Percentiles rank a stretch among this genome's conserved stretches.
Evolutionary conservation across 768 basidiomycete species (phyloP).

Genomic region (Amanita pallidorosea): DNA sequence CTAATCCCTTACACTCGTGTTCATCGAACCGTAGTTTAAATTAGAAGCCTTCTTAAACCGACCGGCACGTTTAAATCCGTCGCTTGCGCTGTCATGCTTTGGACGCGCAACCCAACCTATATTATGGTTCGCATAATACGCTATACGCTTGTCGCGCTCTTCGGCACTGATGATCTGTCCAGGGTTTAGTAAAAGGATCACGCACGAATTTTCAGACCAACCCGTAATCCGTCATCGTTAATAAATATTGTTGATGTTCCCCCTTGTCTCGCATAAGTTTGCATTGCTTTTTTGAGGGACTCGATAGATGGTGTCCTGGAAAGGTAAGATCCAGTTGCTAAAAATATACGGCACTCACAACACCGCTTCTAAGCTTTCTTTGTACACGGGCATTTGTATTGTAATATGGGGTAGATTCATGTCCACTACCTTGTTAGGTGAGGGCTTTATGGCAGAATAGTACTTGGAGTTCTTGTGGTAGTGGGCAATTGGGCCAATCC

Average conservation of each 20-base stretch:
- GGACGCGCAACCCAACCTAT: constrained; percentile 80
- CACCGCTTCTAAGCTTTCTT: constrained; percentile 60
- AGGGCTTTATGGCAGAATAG: constrained; percentile 60
- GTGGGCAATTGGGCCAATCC: constrained; percentile 72
- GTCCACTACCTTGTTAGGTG: constrained; percentile 35
- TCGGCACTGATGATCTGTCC: constrained; percentile 40
- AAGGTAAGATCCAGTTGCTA: neutral
- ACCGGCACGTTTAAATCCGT: constrained; percentile 62
- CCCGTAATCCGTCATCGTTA: constrained; percentile 66
- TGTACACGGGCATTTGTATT: constrained; percentile 82
- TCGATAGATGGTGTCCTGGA: constrained; percentile 48
- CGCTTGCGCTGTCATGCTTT: constrained; percentile 37
- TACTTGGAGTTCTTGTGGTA: constrained; percentile 73
- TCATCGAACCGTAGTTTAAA: constrained; percentile 59
- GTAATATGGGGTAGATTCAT: constrained; percentile 62
- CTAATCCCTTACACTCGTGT: neutral
- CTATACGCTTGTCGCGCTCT: constrained; percentile 52
- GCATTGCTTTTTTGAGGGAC: constrained; percentile 73
- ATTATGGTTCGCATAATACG: constrained; percentile 61
- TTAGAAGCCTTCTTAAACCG: constrained; percentile 93
- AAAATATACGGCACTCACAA: constrained; percentile 31
- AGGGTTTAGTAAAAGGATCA: neutral
- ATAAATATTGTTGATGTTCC: constrained; percentile 69
- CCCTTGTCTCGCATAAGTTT: constrained; percentile 79
- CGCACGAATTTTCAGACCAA: constrained; percentile 4